phyloP scores from a whole-genome alignment of 495 filamentous ascomycete genomes.

The Penicillium robsamsonii region DNA sequence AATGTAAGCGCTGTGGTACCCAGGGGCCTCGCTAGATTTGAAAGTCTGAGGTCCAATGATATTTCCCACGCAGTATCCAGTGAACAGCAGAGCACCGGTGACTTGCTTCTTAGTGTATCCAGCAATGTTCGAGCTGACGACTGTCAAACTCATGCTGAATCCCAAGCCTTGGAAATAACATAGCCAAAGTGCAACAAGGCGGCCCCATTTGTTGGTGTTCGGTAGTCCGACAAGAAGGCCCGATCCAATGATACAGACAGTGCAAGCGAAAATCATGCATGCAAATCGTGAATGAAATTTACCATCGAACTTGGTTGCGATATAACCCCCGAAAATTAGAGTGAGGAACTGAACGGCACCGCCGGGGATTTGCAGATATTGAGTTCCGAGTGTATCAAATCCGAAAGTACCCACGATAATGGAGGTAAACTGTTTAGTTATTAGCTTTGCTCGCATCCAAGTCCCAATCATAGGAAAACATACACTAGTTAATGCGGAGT shows the following conservation, averaged over 20 bases:
- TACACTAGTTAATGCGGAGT: conserved; percentile 43
- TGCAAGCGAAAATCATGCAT: conserved; percentile 41
- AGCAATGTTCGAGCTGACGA: conserved; percentile 48
- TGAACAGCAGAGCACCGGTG: conserved; percentile 50
- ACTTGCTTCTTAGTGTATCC: conserved; percentile 58
- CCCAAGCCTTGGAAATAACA: conserved; percentile 53
- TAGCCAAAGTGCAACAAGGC: conserved; percentile 53
- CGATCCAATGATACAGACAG: conserved; percentile 57
- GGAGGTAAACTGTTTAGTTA: conserved; percentile 34
- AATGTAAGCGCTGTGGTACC: conserved; percentile 55
- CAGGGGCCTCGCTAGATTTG: conserved; percentile 49
- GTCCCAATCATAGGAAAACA: conserved; percentile 11
- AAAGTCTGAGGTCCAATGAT: conserved; percentile 56
- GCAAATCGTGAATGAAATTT: conserved; percentile 32
- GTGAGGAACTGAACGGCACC: conserved; percentile 43
- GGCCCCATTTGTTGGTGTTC: conserved; percentile 51
- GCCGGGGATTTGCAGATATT: conserved; percentile 54
- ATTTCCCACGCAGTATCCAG: conserved; percentile 37
- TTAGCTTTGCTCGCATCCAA: background rate
- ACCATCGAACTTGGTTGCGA: conserved; percentile 39
- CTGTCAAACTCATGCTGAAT: conserved; percentile 48
- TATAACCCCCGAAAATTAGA: conserved; percentile 34
- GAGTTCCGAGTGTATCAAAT: conserved; percentile 53
- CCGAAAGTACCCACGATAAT: conserved; percentile 54
- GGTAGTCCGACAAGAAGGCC: conserved; percentile 51